Evolutionary conservation across 441 rosid genomes (phyloP).

Genomic region (Brassica balearica): DNA sequence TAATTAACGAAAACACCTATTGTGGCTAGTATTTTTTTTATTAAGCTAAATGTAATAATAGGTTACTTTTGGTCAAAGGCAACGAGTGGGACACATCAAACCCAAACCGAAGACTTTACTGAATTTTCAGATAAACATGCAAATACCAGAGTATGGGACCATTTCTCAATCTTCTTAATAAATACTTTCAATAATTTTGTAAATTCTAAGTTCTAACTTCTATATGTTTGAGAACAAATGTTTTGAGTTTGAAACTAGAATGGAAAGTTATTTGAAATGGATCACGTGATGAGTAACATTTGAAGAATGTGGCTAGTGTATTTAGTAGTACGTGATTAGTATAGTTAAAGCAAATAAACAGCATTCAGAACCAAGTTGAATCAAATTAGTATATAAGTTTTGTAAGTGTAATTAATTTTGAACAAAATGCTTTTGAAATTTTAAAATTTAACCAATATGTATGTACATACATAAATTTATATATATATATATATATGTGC

Average conservation of each 20-base stretch:
- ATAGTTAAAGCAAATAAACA: slow-evolving; percentile 17
- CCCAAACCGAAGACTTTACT: slow-evolving; percentile 42
- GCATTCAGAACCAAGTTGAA: not conserved
- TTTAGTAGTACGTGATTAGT: not conserved
- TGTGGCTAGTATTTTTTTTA: not conserved
- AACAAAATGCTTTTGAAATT: not conserved
- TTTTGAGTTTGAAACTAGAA: slow-evolving; percentile 30
- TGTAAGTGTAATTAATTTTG: not conserved
- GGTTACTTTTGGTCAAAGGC: slow-evolving; percentile 50
- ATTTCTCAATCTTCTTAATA: slow-evolving; percentile 19
- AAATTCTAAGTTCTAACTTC: not conserved
- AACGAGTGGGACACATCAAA: slow-evolving; percentile 36
- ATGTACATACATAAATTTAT: not conserved
- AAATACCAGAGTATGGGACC: slow-evolving; percentile 30
- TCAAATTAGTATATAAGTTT: not conserved
- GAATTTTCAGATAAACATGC: slow-evolving; percentile 43
- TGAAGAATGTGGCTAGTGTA: slow-evolving; percentile 14
- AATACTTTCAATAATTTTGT: slow-evolving; percentile 22
- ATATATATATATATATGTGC: not conserved
- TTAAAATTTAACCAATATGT: not conserved
- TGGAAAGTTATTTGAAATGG: slow-evolving; percentile 27
- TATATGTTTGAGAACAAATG: slow-evolving; percentile 23
- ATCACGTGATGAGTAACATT: slow-evolving; percentile 18
- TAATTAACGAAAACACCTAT: slow-evolving; percentile 36
- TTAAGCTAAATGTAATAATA: slow-evolving; percentile 36